A percentile compares a stretch with the other conserved stretches of the same genome.
Evolutionary conservation across 768 basidiomycete species (phyloP).

Genomic region (Calocera cornea): DNA sequence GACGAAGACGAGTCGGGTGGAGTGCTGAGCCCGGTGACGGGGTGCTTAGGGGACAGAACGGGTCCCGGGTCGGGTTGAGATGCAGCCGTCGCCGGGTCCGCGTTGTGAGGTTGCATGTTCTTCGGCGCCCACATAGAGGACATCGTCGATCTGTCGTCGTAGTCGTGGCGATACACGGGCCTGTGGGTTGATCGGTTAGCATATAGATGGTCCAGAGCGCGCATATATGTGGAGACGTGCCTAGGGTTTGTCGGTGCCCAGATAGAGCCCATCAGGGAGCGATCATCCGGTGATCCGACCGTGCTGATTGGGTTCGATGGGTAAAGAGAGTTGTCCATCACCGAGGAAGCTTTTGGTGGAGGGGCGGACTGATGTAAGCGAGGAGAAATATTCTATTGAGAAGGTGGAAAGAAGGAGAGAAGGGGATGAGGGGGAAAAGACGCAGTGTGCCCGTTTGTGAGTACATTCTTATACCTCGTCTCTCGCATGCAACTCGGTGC

Average conservation of each 20-base stretch:
- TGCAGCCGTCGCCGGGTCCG: not conserved
- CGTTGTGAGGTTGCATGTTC: not conserved
- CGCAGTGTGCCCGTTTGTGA: not conserved
- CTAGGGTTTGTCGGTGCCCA: not conserved
- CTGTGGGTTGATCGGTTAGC: not conserved
- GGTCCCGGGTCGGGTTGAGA: not conserved
- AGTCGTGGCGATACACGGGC: not conserved
- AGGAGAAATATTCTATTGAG: not conserved
- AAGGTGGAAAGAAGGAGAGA: slow-evolving; percentile 5
- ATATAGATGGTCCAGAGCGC: not conserved
- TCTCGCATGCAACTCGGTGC: slow-evolving; percentile 1
- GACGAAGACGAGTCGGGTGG: not conserved
- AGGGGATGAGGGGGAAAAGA: not conserved
- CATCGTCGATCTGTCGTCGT: not conserved
- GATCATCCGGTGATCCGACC: slow-evolving; percentile 1
- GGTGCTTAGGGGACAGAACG: not conserved
- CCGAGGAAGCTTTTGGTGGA: not conserved
- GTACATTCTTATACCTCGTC: not conserved
- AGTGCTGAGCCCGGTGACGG: not conserved
- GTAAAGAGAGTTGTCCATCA: not conserved
- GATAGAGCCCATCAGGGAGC: slow-evolving; percentile 3
- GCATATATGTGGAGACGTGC: not conserved
- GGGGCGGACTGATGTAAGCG: not conserved
- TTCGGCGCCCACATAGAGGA: not conserved
- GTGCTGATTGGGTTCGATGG: slow-evolving; percentile 4